phyloP scores from a whole-genome alignment of 2,329 filamentous ascomycete genomes.

The Ascochyta koolunga region DNA sequence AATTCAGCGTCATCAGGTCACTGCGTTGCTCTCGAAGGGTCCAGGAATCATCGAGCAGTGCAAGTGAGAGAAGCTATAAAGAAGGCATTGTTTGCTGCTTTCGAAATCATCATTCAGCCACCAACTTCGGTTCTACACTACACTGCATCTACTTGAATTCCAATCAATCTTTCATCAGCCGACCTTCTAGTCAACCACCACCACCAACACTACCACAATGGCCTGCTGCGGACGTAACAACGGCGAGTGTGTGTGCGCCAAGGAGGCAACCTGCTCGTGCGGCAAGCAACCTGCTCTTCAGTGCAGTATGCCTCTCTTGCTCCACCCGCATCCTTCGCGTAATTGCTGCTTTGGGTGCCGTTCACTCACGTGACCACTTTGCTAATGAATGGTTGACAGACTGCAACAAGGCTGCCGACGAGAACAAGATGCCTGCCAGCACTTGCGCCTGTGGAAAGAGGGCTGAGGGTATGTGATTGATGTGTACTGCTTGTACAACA shows the following conservation, averaged over 20 bases:
- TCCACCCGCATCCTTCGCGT: constrained; percentile 15
- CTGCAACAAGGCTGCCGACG: constrained; percentile 75
- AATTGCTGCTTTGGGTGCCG: constrained; percentile 16
- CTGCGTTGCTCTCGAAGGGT: constrained; percentile 22
- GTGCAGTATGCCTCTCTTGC: constrained; percentile 62
- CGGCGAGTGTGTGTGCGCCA: constrained; percentile 62
- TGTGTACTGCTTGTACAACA: neutral
- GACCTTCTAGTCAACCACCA: constrained; percentile 12
- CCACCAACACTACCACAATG: constrained; percentile 44
- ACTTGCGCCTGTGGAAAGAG: constrained; percentile 81
- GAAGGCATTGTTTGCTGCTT: constrained; percentile 9
- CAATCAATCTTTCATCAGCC: constrained; percentile 1
- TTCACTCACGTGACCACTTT: constrained; percentile 7
- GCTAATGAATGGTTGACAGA: constrained; percentile 31
- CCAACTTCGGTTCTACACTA: constrained; percentile 3
- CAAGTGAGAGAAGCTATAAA: constrained; percentile 31
- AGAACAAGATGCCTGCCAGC: constrained; percentile 74
- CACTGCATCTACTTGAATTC: neutral
- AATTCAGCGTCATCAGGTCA: constrained; percentile 25
- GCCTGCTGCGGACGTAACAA: constrained; percentile 65
- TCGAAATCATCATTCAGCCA: constrained; percentile 6
- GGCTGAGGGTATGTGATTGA: constrained; percentile 65
- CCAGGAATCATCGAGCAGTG: constrained; percentile 21
- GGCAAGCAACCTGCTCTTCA: constrained; percentile 85
- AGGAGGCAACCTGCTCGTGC: constrained; percentile 78